Evolutionary conservation across 2,329 filamentous ascomycete species (phyloP), one percentile per base, ranked within the genome.

Genomic region (Leptographium galeiforme): DNA sequence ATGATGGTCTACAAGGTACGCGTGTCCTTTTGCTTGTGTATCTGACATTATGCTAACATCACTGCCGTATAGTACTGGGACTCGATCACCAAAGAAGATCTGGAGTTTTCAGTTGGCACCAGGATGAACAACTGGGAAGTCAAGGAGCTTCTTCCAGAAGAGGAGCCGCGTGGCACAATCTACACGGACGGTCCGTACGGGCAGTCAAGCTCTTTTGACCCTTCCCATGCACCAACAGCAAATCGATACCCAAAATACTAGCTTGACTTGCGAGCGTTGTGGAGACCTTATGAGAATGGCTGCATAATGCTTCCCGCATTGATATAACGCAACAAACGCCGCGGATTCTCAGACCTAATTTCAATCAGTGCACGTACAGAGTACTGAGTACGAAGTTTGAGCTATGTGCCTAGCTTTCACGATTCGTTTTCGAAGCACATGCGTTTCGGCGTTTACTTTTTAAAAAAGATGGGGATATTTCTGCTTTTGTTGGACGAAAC

Each of bases 1-100:
- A 98, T 98, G 93, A 98, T 97, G 93, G 84, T 98, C 40, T 98
- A 98, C 78, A 98, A 98, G 85, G 89, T 77, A 70, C 52, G 70
- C 62, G 19, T 40, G 53, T 16, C 50, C 43, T 38, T 43, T 45
- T n/a, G 8, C 4, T 12, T 5, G 10, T 10, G 34, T 52, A 11
- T 48, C 16, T 45, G 56, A 19, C 50, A 25, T 25, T 5, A 5
- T n/a, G 25, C 25, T 25, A 25, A 25, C 25, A 25, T 25, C 25
- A 25, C 46, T 13, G n/a, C 6, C 59, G 2, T 7, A 50, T 61
- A 93, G 89, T 98, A 95, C 75, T 98, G 93, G 93, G 93, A 98
- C 66, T 96, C 90, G 16, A 98, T 98, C 68, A 98, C 93, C 25
- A 89, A 87, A 65, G 93, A 98, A 71, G 93, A 98, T 67, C 84